Conservation (phyloP, 2,329 filamentous ascomycete species). For the Fusarium phyllophilum region DNA sequence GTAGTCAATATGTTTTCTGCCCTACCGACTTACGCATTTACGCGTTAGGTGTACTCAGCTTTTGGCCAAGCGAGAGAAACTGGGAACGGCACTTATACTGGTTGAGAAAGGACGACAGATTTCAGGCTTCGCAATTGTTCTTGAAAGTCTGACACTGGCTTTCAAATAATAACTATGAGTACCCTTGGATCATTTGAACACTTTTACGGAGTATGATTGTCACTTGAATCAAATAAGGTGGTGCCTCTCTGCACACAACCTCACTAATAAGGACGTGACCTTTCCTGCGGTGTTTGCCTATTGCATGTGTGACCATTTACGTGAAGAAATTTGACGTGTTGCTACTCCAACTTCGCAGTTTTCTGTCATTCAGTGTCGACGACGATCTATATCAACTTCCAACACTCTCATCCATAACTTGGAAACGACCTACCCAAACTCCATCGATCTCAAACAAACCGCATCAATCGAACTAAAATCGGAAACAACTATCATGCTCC, state of each 20-base stretch:
- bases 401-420: neutral
- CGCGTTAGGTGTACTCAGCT: neutral
- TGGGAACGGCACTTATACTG: neutral
- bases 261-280: neutral
- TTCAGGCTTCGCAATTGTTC: neutral
- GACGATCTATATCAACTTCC: neutral
- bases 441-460: neutral
- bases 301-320: neutral
- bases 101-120: neutral
- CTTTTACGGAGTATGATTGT: neutral
- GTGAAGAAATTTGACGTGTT: neutral
- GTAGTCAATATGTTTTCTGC: neutral
- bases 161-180: fast-evolving
- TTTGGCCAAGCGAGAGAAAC: neutral
- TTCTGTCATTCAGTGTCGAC: neutral
- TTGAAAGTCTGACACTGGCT: neutral
- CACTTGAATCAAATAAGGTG: neutral
- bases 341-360: neutral
- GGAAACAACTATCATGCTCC: neutral
- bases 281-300: neutral
- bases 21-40: neutral
- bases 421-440: neutral
- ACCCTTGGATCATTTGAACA: neutral
- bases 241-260: neutral
- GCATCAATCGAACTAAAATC: fast-evolving